Conservation (phyloP, 2,329 filamentous ascomycete genomes). For the Fusarium sp. region DNA sequence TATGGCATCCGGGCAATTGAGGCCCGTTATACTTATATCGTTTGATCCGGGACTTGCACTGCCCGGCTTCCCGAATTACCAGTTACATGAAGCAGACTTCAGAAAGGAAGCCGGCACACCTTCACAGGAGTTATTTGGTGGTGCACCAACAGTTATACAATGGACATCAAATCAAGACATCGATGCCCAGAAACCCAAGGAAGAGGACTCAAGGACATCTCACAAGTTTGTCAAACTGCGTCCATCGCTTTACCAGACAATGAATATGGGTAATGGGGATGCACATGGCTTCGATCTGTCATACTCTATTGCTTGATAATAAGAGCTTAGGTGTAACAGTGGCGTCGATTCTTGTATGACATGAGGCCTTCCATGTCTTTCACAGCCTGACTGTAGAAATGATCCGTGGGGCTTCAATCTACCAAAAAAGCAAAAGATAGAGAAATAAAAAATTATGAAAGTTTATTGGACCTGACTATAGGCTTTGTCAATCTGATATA, state of each 20-base stretch:
- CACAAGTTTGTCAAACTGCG: constrained; percentile 16
- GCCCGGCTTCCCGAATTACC: constrained; percentile 34
- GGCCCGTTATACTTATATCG: constrained; percentile 47
- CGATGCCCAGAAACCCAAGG: background rate
- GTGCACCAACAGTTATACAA: background rate
- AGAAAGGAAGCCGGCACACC: background rate
- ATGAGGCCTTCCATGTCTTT: constrained; percentile 32
- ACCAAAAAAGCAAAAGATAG: background rate
- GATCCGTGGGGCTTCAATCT: background rate
- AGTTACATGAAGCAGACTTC: background rate
- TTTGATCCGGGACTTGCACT: constrained; percentile 51
- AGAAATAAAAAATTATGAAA: background rate
- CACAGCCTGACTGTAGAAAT: background rate
- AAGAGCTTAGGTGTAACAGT: background rate
- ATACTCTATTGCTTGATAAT: background rate
- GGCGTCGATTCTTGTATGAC: constrained; percentile 7
- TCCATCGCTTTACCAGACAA: constrained; percentile 31
- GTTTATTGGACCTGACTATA: background rate
- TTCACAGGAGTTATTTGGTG: background rate
- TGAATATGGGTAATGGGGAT: constrained; percentile 38
- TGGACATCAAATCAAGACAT: constrained; percentile 1
- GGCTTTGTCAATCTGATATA: no score
- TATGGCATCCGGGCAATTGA: constrained; percentile 23
- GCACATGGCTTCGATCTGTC: constrained; percentile 41
- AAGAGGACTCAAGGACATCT: background rate